These are phyloP conservation scores for Xylariaceae sp. DNA, from an alignment of 2,329 filamentous ascomycete species.

Conservation along the genomic window DNA sequence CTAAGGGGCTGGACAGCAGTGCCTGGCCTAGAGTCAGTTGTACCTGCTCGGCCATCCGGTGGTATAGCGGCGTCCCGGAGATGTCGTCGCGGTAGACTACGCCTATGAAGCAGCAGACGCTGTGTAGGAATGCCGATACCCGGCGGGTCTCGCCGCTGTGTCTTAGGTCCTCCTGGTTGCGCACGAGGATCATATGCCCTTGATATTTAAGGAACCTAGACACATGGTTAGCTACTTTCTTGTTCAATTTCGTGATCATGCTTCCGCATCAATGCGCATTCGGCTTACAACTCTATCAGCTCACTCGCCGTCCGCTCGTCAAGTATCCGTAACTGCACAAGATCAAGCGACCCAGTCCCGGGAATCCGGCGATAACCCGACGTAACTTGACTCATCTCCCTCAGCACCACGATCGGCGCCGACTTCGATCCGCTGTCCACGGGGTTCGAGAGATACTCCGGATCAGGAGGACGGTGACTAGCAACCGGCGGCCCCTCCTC, in stretches of 20 bases:
- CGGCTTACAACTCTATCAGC: slow-evolving; percentile 31
- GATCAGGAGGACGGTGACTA: slow-evolving; percentile 19
- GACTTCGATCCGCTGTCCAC: slow-evolving; percentile 33
- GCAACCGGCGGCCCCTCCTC: slow-evolving; percentile 11
- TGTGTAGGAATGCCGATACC: slow-evolving; percentile 39
- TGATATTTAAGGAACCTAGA: slow-evolving; percentile 31
- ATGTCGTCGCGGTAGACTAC: slow-evolving; percentile 35
- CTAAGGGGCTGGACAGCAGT: slow-evolving; percentile 38
- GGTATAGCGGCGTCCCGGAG: slow-evolving; percentile 31
- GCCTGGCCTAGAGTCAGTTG: slow-evolving; percentile 38
- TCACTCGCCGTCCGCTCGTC: slow-evolving; percentile 32
- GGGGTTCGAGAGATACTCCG: slow-evolving; percentile 30
- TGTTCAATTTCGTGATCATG: not conserved
- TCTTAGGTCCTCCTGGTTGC: slow-evolving; percentile 25
- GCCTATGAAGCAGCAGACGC: slow-evolving; percentile 39
- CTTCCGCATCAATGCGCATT: too few relatives aligned
- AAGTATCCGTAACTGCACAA: slow-evolving; percentile 32
- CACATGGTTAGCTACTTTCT: not conserved
- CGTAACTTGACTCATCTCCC: slow-evolving; percentile 32
- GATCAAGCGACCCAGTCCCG: slow-evolving; percentile 29
- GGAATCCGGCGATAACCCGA: slow-evolving; percentile 29
- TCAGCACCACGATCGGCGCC: slow-evolving; percentile 32
- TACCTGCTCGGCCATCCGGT: slow-evolving; percentile 39
- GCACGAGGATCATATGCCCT: slow-evolving; percentile 30
- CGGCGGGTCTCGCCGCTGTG: slow-evolving; percentile 34